Conservation (phyloP, 805 yeast species). For the Nakazawaea holstii region DNA sequence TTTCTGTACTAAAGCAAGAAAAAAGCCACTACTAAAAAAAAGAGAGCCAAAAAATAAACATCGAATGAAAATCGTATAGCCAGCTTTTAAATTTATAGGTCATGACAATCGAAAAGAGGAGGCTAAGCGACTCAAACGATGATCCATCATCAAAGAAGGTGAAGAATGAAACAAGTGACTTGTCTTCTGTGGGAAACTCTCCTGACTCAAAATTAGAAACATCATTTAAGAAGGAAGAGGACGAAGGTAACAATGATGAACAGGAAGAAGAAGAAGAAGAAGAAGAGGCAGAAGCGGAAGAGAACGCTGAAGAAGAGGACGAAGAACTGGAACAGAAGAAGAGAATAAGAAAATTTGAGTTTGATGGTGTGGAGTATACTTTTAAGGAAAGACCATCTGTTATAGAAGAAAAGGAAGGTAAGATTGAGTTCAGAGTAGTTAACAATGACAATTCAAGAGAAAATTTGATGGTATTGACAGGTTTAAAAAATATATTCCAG, state of each 20-base stretch:
- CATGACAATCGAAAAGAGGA: slow-evolving; percentile 8
- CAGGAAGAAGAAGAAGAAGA: slow-evolving; percentile 18
- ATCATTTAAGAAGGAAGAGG: slow-evolving; percentile 22
- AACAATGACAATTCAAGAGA: slow-evolving; percentile 90
- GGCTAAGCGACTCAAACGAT: neutral
- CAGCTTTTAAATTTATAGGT: neutral
- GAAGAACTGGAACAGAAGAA: slow-evolving; percentile 36
- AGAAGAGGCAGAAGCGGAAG: slow-evolving; percentile 18
- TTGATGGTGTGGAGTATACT: slow-evolving; percentile 75
- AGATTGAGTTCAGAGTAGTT: slow-evolving; percentile 92
- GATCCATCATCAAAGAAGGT: neutral
- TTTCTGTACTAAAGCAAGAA: neutral
- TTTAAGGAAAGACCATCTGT: slow-evolving; percentile 93
- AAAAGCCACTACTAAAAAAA: neutral
- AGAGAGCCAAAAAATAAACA: neutral
- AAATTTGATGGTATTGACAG: slow-evolving; percentile 86
- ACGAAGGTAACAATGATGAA: slow-evolving; percentile 18
- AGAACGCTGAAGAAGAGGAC: slow-evolving; percentile 26
- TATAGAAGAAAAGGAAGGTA: slow-evolving; percentile 87
- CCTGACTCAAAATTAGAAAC: slow-evolving; percentile 11
- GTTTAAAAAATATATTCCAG: slow-evolving; percentile 92
- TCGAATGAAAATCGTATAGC: no score
- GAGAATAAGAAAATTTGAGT: slow-evolving; percentile 42
- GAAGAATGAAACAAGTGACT: neutral
- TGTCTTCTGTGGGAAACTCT: neutral